Evolutionary conservation across 2,329 filamentous ascomycete genomes (phyloP).

Genomic region (Diaporthe sp.): DNA sequence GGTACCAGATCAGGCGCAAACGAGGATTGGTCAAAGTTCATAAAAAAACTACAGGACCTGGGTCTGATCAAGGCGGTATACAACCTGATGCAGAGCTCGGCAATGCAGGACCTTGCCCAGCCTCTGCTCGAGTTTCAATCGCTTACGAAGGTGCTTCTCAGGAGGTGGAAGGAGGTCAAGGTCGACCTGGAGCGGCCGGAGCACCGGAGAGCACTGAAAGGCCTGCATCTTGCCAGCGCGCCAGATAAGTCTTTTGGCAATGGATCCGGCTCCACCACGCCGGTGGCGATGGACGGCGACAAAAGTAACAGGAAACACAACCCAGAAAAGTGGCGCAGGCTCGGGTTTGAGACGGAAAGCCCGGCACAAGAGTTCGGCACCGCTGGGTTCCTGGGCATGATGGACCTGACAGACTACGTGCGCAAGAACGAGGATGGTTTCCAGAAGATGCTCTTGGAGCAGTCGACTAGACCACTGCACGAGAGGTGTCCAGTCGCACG

Average conservation of each 20-base stretch:
- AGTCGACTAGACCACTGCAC: slow-evolving; percentile 78
- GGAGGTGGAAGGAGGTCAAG: slow-evolving; percentile 88
- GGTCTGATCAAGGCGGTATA: slow-evolving; percentile 95
- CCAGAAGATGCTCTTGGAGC: slow-evolving; percentile 92
- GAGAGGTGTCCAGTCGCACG: slow-evolving; percentile 89
- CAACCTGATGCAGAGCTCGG: slow-evolving; percentile 92
- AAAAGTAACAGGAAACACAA: slow-evolving; percentile 81
- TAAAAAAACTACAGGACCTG: slow-evolving; percentile 92
- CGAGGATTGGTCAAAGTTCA: slow-evolving; percentile 94
- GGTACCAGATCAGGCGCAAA: slow-evolving; percentile 54
- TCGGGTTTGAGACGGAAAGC: slow-evolving; percentile 93
- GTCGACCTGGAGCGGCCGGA: slow-evolving; percentile 91
- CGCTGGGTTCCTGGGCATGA: slow-evolving; percentile 93
- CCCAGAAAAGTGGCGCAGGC: slow-evolving; percentile 90
- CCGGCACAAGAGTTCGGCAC: slow-evolving; percentile 88
- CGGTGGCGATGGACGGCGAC: slow-evolving; percentile 50
- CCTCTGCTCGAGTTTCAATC: slow-evolving; percentile 94
- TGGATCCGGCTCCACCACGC: slow-evolving; percentile 55
- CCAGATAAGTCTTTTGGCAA: slow-evolving; percentile 69
- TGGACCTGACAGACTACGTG: slow-evolving; percentile 96
- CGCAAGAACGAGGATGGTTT: slow-evolving; percentile 92
- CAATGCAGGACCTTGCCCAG: slow-evolving; percentile 89
- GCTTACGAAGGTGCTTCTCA: slow-evolving; percentile 87
- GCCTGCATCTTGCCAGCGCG: slow-evolving; percentile 85
- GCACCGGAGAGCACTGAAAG: slow-evolving; percentile 88